Conservation (phyloP, 352 stramenopile species). For the Pythium volutum region DNA sequence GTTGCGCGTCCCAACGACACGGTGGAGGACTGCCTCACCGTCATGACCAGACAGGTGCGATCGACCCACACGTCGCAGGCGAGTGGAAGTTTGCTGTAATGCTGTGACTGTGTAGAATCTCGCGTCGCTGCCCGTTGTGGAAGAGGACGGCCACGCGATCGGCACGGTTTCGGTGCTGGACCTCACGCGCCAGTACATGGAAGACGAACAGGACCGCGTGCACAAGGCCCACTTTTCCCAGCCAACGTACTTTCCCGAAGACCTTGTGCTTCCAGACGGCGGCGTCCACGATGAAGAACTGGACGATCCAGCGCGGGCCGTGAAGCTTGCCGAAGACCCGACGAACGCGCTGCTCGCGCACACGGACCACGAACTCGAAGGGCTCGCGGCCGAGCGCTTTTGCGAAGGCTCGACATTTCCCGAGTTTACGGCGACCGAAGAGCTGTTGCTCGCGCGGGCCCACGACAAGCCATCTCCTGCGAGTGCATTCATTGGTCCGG, state of each 20-base stretch:
- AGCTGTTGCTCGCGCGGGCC: slow-evolving; percentile 41
- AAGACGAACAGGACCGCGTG: slow-evolving; percentile 10
- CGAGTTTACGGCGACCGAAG: slow-evolving; percentile 56
- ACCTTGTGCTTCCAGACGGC: slow-evolving; percentile 26
- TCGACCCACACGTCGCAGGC: background rate
- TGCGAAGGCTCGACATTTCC: slow-evolving; percentile 65
- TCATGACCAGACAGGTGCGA: slow-evolving; percentile 37
- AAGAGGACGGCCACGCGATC: slow-evolving; percentile 33
- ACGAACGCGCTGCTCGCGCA: slow-evolving; percentile 15
- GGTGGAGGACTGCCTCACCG: slow-evolving; percentile 36
- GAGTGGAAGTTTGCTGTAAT: background rate
- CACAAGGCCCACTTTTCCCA: slow-evolving; percentile 24
- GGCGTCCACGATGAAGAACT: slow-evolving; percentile 35
- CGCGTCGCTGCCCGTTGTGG: slow-evolving; percentile 35
- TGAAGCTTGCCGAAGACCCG: slow-evolving; percentile 16
- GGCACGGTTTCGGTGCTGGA: slow-evolving; percentile 35
- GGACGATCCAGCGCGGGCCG: slow-evolving; percentile 4
- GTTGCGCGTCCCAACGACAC: slow-evolving; percentile 39
- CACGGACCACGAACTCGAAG: slow-evolving; percentile 39
- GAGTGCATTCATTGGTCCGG: slow-evolving; percentile 1
- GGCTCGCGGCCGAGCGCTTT: slow-evolving; percentile 47
- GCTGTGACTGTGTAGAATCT: slow-evolving; percentile 33
- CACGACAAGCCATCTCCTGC: slow-evolving; percentile 22
- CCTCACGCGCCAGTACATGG: slow-evolving; percentile 36
- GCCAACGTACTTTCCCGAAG: slow-evolving; percentile 35